Base-by-base conservation (phyloP, 2,329 filamentous ascomycete genomes). In the Aspergillus cejpii region DNA sequence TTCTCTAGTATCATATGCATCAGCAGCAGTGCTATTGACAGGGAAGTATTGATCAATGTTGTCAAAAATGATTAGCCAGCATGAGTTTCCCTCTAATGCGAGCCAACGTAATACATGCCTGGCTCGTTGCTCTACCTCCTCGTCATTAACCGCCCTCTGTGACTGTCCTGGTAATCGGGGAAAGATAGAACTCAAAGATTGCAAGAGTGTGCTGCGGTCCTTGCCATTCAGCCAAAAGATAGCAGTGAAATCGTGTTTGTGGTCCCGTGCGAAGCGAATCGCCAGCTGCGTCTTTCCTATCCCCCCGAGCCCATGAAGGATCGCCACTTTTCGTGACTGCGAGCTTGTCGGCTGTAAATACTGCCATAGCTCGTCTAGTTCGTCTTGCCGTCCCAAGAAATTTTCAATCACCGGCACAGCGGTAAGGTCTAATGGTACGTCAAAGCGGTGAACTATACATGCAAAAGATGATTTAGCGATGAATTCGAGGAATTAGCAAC, bases 61-160 rank as follows among this genome's bases (percentile, higher is more conserved):
- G 21, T 65, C 59, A 40, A 58, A 58, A 28, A 62, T 56, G 11
- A 63, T 44, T 15, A 62, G 49, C 62, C 56, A 63, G 24, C 51
- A 36, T 1, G 45, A 43, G 37, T 56, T 58, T 5, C 44, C 42
- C 6, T 42, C 29, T 3, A 15, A 17, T 23, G 41, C 47, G 17
- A 57, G 43, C 50, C 50, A 54, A 10, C n/a, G 17, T 15, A 56
- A 26, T 19, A 53, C 36, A 27, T 51, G 23, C 4, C 27, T 53
- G 8, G 49, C 48, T 37, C 43, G 43, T 41, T 54, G 45, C 29
- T 50, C 43, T 6, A 42, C 39, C n/a, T 57, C 42, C 15, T 43
- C 44, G 12, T 55, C 29, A 40, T 49, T 46, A 24, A 5, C 23
- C 23, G 5, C 19, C 43, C 19, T 21, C 24, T 3, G 12, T 4